Conservation (phyloP, 148 eudicot species). For the Nyssa sinensis region DNA sequence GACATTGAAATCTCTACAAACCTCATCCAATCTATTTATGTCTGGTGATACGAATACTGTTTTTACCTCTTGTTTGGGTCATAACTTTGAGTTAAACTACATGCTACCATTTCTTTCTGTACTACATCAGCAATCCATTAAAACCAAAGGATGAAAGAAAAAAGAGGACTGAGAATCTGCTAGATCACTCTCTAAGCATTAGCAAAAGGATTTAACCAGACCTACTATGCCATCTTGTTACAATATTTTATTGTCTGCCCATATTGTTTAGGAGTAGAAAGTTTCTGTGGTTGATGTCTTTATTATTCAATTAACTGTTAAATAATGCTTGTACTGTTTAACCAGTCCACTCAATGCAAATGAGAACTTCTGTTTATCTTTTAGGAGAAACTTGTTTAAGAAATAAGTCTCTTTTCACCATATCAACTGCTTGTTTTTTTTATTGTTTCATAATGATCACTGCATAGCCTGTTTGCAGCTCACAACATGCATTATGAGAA, state of each 20-base stretch:
- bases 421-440: background rate
- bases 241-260: too few relatives aligned
- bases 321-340: too few relatives aligned
- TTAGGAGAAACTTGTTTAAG: background rate
- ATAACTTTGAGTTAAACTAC: background rate
- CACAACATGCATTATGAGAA: slow-evolving; percentile 34
- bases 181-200: background rate
- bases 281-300: background rate
- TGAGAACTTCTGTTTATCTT: too few relatives aligned
- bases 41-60: too few relatives aligned
- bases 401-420: background rate
- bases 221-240: too few relatives aligned
- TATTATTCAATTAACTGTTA: background rate
- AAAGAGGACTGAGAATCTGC: background rate
- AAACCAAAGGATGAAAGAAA: background rate
- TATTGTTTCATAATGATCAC: background rate
- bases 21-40: background rate
- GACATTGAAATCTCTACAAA: background rate
- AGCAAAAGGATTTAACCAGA: background rate
- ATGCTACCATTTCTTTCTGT: background rate
- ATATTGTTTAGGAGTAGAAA: background rate
- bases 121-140: background rate
- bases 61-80: background rate
- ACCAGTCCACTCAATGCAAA: too few relatives aligned
- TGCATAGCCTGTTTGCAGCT: slow-evolving; percentile 37